Conservation (phyloP, 225 moss, liverwort and hornwort species). For the Bryum argenteum region DNA sequence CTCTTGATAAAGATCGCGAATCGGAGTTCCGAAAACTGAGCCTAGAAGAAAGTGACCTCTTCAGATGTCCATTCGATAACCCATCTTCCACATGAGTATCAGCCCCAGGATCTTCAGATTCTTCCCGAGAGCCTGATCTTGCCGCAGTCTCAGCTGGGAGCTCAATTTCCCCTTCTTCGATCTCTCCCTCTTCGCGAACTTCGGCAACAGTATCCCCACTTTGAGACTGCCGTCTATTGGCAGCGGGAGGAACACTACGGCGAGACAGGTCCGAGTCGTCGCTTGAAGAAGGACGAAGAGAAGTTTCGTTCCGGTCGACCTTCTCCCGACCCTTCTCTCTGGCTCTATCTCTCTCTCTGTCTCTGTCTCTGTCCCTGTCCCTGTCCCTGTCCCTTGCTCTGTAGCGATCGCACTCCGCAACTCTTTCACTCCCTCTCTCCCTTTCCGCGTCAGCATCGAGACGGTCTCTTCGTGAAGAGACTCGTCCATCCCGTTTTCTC, state of each 20-base stretch:
- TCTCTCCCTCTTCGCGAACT: slow-evolving; percentile 90
- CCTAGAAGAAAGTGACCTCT: slow-evolving; percentile 53
- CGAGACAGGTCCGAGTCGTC: slow-evolving; percentile 48
- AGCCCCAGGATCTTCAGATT: slow-evolving; percentile 37
- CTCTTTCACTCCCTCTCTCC: slow-evolving; percentile 41
- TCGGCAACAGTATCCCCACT: slow-evolving; percentile 50
- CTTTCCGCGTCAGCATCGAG: slow-evolving; percentile 44
- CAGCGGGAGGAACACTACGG: slow-evolving; percentile 35
- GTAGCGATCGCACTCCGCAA: slow-evolving; percentile 37
- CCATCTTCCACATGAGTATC: slow-evolving; percentile 41
- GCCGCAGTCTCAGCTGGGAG: slow-evolving; percentile 44
- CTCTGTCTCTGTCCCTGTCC: slow-evolving; percentile 43
- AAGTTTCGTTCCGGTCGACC: slow-evolving; percentile 48
- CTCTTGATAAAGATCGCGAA: slow-evolving; percentile 50
- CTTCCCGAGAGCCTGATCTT: slow-evolving; percentile 50
- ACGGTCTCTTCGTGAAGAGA: slow-evolving; percentile 43
- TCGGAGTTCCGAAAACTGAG: slow-evolving; percentile 46
- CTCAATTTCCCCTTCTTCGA: slow-evolving; percentile 99
- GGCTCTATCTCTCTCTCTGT: slow-evolving; percentile 41
- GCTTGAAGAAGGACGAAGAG: slow-evolving; percentile 49
- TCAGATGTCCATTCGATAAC: slow-evolving; percentile 42
- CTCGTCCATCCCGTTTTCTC: slow-evolving; percentile 50
- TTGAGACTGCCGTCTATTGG: slow-evolving; percentile 35
- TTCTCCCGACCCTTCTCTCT: slow-evolving; percentile 46
- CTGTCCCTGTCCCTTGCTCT: slow-evolving; percentile 32